Percentiles rank a stretch among this genome's conserved stretches.
Evolutionary conservation across 495 filamentous ascomycete species (phyloP).

Genomic region (Penicillium pancosmium): DNA sequence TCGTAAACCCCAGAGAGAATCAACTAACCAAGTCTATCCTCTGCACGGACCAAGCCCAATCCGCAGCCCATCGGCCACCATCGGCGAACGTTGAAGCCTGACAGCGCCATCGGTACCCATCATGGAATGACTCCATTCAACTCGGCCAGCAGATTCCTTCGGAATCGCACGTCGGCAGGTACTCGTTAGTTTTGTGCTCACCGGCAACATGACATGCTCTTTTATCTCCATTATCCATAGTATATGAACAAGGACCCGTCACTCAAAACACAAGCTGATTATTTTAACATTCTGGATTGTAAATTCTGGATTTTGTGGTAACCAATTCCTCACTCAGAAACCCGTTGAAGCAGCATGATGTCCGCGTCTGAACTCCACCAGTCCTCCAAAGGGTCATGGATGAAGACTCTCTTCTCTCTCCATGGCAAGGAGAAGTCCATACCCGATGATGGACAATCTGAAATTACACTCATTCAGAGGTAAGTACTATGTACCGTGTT

Average conservation of each 20-base stretch:
- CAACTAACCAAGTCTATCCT: no score
- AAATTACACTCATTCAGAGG: slow-evolving; percentile 15
- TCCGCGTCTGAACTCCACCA: neutral
- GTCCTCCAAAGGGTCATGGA: slow-evolving; percentile 3
- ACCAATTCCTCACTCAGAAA: neutral
- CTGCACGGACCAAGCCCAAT: no score
- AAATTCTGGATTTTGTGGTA: no score
- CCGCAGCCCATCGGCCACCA: slow-evolving; percentile 1
- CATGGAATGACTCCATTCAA: no score
- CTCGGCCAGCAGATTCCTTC: no score
- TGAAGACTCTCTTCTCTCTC: neutral
- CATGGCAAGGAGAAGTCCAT: neutral
- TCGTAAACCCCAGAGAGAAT: neutral
- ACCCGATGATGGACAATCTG: slow-evolving; percentile 15
- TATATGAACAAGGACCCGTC: neutral
- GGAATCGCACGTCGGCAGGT: no score
- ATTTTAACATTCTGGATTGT: neutral
- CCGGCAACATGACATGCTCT: no score
- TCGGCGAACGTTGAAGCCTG: slow-evolving; percentile 4
- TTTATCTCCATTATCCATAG: neutral
- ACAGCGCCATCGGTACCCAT: neutral
- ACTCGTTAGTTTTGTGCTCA: no score
- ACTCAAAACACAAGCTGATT: neutral
- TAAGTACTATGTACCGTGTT: slow-evolving; percentile 1
- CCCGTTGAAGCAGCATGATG: neutral